A percentile compares a stretch with the other conserved stretches of the same genome.
Evolutionary conservation across 2,329 filamentous ascomycete species (phyloP).

Genomic region (Cladophialophora chaetospira): DNA sequence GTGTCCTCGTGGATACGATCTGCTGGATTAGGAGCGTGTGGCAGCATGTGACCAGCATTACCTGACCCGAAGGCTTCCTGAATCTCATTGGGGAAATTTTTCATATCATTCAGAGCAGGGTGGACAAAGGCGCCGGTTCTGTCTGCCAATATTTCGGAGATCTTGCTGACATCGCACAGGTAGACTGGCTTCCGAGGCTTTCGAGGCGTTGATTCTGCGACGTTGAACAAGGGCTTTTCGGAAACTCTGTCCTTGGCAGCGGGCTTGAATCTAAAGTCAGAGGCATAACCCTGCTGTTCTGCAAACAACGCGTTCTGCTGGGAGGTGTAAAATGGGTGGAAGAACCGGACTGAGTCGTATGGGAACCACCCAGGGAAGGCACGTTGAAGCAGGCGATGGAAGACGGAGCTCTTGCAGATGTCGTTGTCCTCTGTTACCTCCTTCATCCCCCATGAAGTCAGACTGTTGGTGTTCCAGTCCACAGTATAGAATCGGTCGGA

Average conservation of each 20-base stretch:
- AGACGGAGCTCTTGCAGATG: constrained; percentile 1
- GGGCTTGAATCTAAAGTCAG: neutral
- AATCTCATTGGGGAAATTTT: neutral
- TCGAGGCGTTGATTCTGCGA: neutral
- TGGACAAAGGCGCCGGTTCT: neutral
- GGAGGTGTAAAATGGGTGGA: neutral
- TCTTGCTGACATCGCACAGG: neutral
- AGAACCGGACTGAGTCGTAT: neutral
- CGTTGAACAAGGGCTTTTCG: neutral
- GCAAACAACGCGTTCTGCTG: neutral
- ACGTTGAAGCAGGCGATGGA: neutral
- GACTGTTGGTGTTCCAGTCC: neutral
- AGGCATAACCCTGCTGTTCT: neutral
- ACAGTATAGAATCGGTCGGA: constrained; percentile 1
- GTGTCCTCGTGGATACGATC: neutral
- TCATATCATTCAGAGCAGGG: neutral
- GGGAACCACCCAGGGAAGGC: neutral
- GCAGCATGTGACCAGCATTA: neutral
- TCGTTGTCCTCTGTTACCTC: neutral
- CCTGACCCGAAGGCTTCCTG: neutral
- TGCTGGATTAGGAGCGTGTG: neutral
- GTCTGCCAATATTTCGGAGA: neutral
- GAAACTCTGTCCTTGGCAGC: neutral
- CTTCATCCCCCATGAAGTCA: neutral
- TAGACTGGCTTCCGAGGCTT: neutral